Evolutionary conservation across 371 early-diverging fungal genomes (phyloP).

Genomic region (Saksenaea oblongispora): DNA sequence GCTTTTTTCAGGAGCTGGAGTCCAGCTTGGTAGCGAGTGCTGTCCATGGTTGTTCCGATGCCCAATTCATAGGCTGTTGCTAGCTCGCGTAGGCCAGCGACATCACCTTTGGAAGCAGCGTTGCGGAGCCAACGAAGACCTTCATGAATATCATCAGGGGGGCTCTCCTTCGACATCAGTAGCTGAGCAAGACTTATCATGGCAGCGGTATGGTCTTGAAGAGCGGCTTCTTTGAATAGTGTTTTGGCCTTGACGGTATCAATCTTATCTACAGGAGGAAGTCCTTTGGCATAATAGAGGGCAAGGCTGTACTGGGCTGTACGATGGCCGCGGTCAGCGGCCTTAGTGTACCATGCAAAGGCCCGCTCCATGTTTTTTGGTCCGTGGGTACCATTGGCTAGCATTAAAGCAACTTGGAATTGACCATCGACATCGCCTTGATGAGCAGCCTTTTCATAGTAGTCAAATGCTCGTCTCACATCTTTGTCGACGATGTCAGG

Average conservation of each 20-base stretch:
- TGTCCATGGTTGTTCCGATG: background rate
- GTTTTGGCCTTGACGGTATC: slow-evolving; percentile 33
- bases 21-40: slow-evolving; percentile 10
- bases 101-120: slow-evolving; percentile 18
- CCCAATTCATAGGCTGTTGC: slow-evolving; percentile 10
- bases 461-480: slow-evolving; percentile 20
- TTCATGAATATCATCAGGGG: slow-evolving; percentile 12
- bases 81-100: slow-evolving; percentile 16
- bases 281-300: slow-evolving; percentile 47
- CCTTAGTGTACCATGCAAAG: slow-evolving; percentile 48
- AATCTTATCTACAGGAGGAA: slow-evolving; percentile 18
- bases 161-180: slow-evolving; percentile 9
- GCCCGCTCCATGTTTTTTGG: slow-evolving; percentile 37
- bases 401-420: slow-evolving; percentile 36
- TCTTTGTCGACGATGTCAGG: slow-evolving; percentile 8
- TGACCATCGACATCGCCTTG: slow-evolving; percentile 30
- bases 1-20: slow-evolving; percentile 12
- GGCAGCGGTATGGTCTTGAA: slow-evolving; percentile 31
- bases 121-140: slow-evolving; percentile 16
- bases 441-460: slow-evolving; percentile 32
- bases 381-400: slow-evolving; percentile 41
- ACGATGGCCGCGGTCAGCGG: slow-evolving; percentile 49
- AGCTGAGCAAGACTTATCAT: slow-evolving; percentile 35
- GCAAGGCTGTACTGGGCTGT: slow-evolving; percentile 46
- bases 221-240: slow-evolving; percentile 40